Conservation (phyloP, 2,329 filamentous ascomycete species). For the Colletotrichum tropicale region DNA sequence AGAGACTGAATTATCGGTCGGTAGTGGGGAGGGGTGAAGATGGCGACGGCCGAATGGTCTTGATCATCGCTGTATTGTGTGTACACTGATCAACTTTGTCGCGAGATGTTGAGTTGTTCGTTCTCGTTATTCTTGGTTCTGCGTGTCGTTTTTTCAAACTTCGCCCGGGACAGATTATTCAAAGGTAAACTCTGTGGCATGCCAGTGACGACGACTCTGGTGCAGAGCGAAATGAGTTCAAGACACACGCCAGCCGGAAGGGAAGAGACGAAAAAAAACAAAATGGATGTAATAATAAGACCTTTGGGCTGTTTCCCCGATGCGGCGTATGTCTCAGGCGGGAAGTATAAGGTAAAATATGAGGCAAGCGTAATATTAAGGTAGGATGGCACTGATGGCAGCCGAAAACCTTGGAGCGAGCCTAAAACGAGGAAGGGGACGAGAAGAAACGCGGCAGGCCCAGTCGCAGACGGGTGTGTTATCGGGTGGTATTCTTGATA, state of each 20-base stretch:
- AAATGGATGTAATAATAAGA: not conserved
- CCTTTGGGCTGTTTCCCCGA: not conserved
- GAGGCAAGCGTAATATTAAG: not conserved
- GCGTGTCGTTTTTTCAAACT: not conserved
- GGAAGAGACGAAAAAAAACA: not conserved
- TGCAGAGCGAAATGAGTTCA: not conserved
- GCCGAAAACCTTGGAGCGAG: not conserved
- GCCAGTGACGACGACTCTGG: conserved; percentile 1
- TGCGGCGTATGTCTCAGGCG: conserved; percentile 13
- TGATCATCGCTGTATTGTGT: not conserved
- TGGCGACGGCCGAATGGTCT: not conserved
- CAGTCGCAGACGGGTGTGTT: not conserved
- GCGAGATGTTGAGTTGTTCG: not conserved
- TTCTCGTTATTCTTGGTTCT: not conserved
- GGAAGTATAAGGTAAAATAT: conserved; percentile 1
- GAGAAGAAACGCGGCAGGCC: not conserved
- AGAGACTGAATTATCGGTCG: not conserved
- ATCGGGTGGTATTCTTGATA: not conserved
- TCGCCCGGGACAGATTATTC: not conserved
- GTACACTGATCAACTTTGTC: not conserved
- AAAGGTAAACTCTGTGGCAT: not conserved
- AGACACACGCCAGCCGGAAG: not conserved
- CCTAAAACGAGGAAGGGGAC: not conserved
- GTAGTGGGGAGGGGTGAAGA: not conserved
- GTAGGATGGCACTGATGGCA: not conserved